Conservation (phyloP, 1,139 yeast species). For the Spencermartinsiella ligniputridi region DNA sequence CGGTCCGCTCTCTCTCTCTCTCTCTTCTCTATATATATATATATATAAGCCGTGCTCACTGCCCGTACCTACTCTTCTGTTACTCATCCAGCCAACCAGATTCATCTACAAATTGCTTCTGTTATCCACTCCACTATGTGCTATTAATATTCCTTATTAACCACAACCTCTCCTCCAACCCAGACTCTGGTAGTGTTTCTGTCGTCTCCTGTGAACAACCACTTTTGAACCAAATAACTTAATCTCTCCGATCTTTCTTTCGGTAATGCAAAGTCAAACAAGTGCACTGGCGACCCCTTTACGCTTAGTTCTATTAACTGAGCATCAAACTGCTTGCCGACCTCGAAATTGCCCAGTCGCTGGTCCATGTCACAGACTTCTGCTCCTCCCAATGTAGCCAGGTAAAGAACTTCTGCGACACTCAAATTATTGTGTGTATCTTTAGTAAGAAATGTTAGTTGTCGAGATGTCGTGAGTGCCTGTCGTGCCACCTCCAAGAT, state of each 20-base stretch:
- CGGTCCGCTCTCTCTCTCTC: too few species aligned
- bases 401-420: constrained; percentile 65
- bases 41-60: too few species aligned
- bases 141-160: constrained; percentile 35
- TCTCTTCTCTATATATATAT: too few species aligned
- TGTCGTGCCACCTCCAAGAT: constrained; percentile 73
- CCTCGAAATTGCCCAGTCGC: constrained; percentile 62
- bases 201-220: constrained; percentile 96
- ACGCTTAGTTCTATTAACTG: constrained; percentile 65
- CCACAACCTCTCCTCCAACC: constrained; percentile 69
- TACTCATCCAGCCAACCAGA: too few species aligned
- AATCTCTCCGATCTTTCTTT: constrained; percentile 15
- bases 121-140: not conserved
- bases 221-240: constrained; percentile 61
- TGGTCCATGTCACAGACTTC: constrained; percentile 58
- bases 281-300: constrained; percentile 57
- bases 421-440: constrained; percentile 50
- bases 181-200: constrained; percentile 77
- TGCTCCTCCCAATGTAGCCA: constrained; percentile 93
- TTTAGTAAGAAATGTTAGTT: constrained; percentile 59
- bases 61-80: too few species aligned
- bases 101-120: too few species aligned
- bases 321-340: constrained; percentile 79
- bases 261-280: constrained; percentile 63
- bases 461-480: constrained; percentile 80